Base-by-base conservation (phyloP, 805 yeast species). In the Schwanniomyces pseudopolymorphus region DNA sequence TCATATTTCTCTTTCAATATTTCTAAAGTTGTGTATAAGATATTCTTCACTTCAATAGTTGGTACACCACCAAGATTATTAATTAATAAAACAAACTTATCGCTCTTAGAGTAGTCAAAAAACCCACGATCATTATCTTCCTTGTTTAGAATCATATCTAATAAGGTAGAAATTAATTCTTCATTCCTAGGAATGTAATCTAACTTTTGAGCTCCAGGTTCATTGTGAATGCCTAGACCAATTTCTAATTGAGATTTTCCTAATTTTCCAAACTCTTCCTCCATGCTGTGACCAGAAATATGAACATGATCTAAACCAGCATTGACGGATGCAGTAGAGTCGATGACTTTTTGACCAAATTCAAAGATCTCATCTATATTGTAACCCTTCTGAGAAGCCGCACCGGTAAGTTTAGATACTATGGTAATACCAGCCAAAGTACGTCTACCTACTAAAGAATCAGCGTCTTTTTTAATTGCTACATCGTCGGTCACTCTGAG, bases 201-300 rank as follows among this genome's bases (percentile, higher is more conserved):
- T 11, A 64, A 39, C 46, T 66, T 66, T 26, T 55, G 49, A 8
- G 65, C 68, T 17, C 72, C 72, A 0, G 72, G 72, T 49, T 70
- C 75, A 48, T 69, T 69, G 47, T 70, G 75, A 39, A 69, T 69
- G 16, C 74, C 72, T 13, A 69, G 52, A 7, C 74, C 72, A 22
- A 67, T 52, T 42, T 69, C 74, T 22, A 64, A 52, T 47, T 67
- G 62, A 43, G 59, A 58, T 9, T 53, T 53, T 13, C 52, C 59
- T 42, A 67, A 50, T 44, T 58, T 52, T 2, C 63, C 66, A 39
- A 44, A 59, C 24, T 59, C 57, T n/a, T 54, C 43, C 35, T 56
- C 55, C 4, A 47, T 42, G 3, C 47, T 41, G 40, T 67, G 70
- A 7, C 71, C 69, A 14, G 74, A 70, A 28, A 68, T 65, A 45